These are phyloP conservation scores for Scheffersomyces coipomensis DNA, from an alignment of 805 yeast genomes.

Conservation along the genomic window DNA sequence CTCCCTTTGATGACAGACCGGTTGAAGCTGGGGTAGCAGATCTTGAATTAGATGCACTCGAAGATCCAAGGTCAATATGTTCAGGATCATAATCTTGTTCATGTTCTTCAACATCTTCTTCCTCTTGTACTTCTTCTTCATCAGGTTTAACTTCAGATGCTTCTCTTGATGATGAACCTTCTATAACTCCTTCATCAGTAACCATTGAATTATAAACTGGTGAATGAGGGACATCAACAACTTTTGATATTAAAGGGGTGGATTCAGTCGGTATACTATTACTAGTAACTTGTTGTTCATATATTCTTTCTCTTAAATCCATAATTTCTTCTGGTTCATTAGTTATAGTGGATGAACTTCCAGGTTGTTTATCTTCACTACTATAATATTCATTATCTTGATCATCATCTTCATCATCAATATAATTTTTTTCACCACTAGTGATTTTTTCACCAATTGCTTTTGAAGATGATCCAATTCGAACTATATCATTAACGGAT, in stretches of 20 bases:
- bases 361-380: constrained; percentile 6
- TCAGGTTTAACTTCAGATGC: not conserved
- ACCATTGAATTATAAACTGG: not conserved
- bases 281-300: constrained; percentile 20
- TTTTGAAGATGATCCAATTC: constrained; percentile 26
- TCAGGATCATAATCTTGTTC: not conserved
- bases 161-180: not conserved
- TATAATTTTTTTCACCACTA: constrained; percentile 6
- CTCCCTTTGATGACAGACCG: not conserved
- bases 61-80: too few relatives aligned
- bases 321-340: constrained; percentile 34
- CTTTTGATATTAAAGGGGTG: constrained; percentile 6
- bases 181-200: not conserved
- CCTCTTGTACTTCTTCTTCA: not conserved
- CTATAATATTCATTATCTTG: constrained; percentile 2
- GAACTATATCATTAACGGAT: constrained; percentile 16
- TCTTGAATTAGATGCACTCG: not conserved
- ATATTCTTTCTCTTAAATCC: constrained; percentile 31
- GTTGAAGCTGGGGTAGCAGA: not conserved
- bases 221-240: not conserved
- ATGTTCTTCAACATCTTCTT: too few relatives aligned
- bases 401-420: constrained; percentile 7
- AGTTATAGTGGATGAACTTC: constrained; percentile 16
- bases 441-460: constrained; percentile 8
- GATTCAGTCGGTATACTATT: constrained; percentile 1